Evolutionary conservation across 2,329 filamentous ascomycete genomes (phyloP).

Genomic region (Colletotrichum salicis): DNA sequence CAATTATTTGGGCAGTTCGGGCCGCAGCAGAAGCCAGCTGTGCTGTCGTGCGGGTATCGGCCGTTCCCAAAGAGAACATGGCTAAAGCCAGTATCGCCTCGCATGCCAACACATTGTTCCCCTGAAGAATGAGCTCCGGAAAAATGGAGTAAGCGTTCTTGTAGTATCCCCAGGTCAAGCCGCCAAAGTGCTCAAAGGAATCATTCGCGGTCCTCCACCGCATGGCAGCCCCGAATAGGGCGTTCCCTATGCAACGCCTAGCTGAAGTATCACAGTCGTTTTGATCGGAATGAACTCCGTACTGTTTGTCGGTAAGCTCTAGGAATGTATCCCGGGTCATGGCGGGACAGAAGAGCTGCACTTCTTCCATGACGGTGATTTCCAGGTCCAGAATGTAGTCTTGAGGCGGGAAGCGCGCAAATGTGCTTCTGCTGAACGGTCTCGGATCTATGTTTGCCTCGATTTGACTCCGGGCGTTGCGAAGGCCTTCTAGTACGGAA

Average conservation of each 20-base stretch:
- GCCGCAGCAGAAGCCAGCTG: conserved; percentile 19
- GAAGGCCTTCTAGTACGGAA: not conserved
- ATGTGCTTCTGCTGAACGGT: not conserved
- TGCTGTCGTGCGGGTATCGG: conserved; percentile 11
- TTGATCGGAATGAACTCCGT: not conserved
- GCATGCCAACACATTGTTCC: not conserved
- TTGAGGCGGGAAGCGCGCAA: conserved; percentile 3
- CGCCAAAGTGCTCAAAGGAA: conserved; percentile 7
- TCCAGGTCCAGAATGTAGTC: conserved; percentile 17
- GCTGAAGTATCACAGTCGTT: not conserved
- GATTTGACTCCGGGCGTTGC: not conserved
- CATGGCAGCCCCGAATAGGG: conserved; percentile 11
- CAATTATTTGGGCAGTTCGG: conserved; percentile 5
- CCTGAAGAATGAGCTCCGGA: conserved; percentile 12
- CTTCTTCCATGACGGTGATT: conserved; percentile 9
- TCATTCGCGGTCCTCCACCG: conserved; percentile 26
- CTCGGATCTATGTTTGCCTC: not conserved
- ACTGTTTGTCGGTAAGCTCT: conserved; percentile 4
- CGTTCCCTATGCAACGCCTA: conserved; percentile 20
- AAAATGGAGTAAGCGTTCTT: conserved; percentile 31
- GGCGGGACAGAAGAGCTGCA: conserved; percentile 18
- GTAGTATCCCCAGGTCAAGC: conserved; percentile 22
- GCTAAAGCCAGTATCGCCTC: conserved; percentile 29
- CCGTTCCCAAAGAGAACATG: conserved; percentile 19
- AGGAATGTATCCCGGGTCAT: conserved; percentile 10